Base-by-base conservation (phyloP, 306 rosid species). In the Quercus bicolor region DNA sequence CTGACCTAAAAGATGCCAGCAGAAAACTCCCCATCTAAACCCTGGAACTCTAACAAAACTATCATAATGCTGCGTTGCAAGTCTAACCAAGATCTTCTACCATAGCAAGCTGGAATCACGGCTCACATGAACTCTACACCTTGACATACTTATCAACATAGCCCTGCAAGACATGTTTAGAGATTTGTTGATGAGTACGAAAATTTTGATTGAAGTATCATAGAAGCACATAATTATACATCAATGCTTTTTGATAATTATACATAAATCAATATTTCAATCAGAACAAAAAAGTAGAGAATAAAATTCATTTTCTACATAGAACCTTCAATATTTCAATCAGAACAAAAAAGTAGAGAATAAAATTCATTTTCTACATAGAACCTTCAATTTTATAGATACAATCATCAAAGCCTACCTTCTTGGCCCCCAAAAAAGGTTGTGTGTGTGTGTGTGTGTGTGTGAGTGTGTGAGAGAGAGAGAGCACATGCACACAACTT, bases 61-160 rank as follows among this genome's bases (percentile, higher is more conserved):
- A 75, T 14, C 23, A 31, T 20, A 72, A 26, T 64, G 68, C 78
- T 73, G 59, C 68, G 53, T 55, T 61, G 20, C 40, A 21, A 68
- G 40, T 62, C 53, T 48, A 48, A 3, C 53, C 53, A 48, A 2
- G 34, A 57, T 75, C 23, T 70, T 61, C 54, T n/a, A 57, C 33
- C 53, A 59, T 24, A 24, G 72, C 45, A 7, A 23, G 64, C 77
- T 19, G 64, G 57, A 68, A 57, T 56, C 68, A 71, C 48, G 18
- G 53, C 56, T 56, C 61, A 56, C 77, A 34, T 59, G 77, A 20
- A 29, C 28, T 59, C 83, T 83, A 92, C 37, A 81, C 85, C 83
- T 92, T 90, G 76, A 92, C 94, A 78, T 85, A 92, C 84, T 92
- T 92, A 56, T 92, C 96, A 66, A 92, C 97, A 82, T 92, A 92